These are phyloP conservation scores for Parastagonospora nodorum DNA, from an alignment of 2,329 filamentous ascomycete species.

Conservation along the genomic window DNA sequence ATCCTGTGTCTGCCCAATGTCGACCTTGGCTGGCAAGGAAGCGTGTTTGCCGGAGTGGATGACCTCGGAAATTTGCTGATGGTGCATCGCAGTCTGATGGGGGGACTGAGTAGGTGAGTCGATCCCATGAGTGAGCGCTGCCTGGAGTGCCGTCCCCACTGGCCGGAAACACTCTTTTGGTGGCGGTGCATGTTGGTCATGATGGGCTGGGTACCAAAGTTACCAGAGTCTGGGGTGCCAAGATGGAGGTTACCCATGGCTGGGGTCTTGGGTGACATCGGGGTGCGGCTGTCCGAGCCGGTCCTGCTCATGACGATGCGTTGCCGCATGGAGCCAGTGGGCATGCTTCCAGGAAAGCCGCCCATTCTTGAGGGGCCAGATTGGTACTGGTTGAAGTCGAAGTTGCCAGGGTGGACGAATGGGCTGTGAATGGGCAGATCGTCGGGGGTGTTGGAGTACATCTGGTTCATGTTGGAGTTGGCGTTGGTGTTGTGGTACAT, in stretches of 20 bases:
- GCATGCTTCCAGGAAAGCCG: constrained; percentile 36
- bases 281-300: constrained; percentile 73
- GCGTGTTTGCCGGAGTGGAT: constrained; percentile 81
- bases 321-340: constrained; percentile 38
- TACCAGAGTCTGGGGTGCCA: constrained; percentile 70
- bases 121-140: constrained; percentile 80
- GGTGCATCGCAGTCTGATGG: constrained; percentile 67
- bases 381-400: constrained; percentile 78
- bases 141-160: constrained; percentile 89
- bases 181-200: constrained; percentile 69
- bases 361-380: constrained; percentile 63
- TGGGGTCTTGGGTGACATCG: constrained; percentile 86
- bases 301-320: constrained; percentile 60
- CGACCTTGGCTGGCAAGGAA: constrained; percentile 86
- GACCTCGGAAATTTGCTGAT: constrained; percentile 84
- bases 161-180: constrained; percentile 82
- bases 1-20: constrained; percentile 75
- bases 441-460: constrained; percentile 90
- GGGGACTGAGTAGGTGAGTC: constrained; percentile 91
- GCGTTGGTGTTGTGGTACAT: constrained; percentile 47
- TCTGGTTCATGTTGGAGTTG: constrained; percentile 70
- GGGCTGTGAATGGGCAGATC: constrained; percentile 91
- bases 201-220: constrained; percentile 79
- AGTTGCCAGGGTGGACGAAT: constrained; percentile 70
- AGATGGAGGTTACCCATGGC: constrained; percentile 75